phyloP scores from a whole-genome alignment of 495 filamentous ascomycete genomes.

The Rostrohypoxylon terebratum region DNA sequence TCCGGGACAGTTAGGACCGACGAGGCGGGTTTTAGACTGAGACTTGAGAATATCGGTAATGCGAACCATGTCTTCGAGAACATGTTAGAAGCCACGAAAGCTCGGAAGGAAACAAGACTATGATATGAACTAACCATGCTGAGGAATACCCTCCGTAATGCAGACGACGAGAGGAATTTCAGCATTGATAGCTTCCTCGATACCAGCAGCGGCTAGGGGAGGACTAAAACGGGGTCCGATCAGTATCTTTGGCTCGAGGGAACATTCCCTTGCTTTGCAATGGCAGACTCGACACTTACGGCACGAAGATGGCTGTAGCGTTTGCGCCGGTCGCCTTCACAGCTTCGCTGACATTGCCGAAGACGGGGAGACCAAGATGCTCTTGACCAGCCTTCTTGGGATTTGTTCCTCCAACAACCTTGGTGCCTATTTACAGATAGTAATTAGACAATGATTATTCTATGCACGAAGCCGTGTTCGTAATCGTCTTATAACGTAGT shows the following conservation, averaged over 20 bases:
- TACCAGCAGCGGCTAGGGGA: conserved; percentile 90
- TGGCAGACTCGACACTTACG: conserved; percentile 65
- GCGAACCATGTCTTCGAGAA: conserved; percentile 88
- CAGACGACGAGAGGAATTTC: conserved; percentile 95
- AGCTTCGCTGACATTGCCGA: conserved; percentile 87
- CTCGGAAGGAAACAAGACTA: background rate
- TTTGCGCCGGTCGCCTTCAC: conserved; percentile 90
- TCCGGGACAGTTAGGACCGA: conserved; percentile 98
- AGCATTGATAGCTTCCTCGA: conserved; percentile 94
- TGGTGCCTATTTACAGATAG: conserved; percentile 76
- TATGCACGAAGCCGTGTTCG: background rate
- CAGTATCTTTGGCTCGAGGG: conserved; percentile 4
- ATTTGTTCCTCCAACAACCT: conserved; percentile 97
- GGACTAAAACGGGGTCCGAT: conserved; percentile 64
- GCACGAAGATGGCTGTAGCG: conserved; percentile 97
- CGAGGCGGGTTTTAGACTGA: conserved; percentile 94
- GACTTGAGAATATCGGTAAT: conserved; percentile 98
- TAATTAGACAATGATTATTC: conserved; percentile 44
- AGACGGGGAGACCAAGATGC: conserved; percentile 94
- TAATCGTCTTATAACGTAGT: background rate
- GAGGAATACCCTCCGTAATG: conserved; percentile 98
- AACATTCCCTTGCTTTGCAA: conserved; percentile 14
- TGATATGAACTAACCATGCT: conserved; percentile 76
- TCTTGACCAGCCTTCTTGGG: conserved; percentile 94
- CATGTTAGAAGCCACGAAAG: background rate